These are phyloP conservation scores for Fusarium buharicum DNA, from an alignment of 2,329 filamentous ascomycete genomes.

Conservation along the genomic window DNA sequence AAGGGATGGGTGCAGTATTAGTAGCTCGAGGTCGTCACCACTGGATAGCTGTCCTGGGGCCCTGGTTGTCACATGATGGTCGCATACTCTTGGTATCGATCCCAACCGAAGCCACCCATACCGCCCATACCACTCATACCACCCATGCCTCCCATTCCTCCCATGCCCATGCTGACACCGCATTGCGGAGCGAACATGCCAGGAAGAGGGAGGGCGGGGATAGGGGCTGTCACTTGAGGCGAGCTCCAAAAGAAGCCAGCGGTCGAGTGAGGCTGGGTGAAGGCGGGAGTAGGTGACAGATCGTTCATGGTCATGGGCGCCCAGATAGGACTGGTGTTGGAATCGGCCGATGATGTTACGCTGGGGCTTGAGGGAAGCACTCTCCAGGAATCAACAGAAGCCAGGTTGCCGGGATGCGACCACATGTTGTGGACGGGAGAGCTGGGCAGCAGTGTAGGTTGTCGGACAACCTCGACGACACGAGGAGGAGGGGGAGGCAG, in stretches of 20 bases:
- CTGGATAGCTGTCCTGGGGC: slow-evolving; percentile 59
- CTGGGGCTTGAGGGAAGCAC: slow-evolving; percentile 89
- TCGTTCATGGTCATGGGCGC: slow-evolving; percentile 79
- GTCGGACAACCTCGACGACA: slow-evolving; percentile 88
- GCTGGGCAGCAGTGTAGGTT: slow-evolving; percentile 85
- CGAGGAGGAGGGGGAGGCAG: slow-evolving; percentile 87
- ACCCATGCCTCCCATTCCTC: slow-evolving; percentile 67
- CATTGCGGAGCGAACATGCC: slow-evolving; percentile 89
- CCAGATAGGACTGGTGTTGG: slow-evolving; percentile 78
- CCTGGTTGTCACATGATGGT: slow-evolving; percentile 84
- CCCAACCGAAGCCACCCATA: slow-evolving; percentile 83
- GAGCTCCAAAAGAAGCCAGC: slow-evolving; percentile 83
- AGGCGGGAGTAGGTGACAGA: slow-evolving; percentile 82
- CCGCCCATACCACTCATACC: slow-evolving; percentile 63
- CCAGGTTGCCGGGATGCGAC: slow-evolving; percentile 75
- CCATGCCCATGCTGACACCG: slow-evolving; percentile 79
- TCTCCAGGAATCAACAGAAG: slow-evolving; percentile 85
- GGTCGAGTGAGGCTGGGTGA: slow-evolving; percentile 76
- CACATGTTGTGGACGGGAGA: slow-evolving; percentile 83
- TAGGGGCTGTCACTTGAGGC: slow-evolving; percentile 76
- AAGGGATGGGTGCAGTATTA: slow-evolving; percentile 50
- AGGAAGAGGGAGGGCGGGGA: slow-evolving; percentile 81
- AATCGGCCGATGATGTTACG: slow-evolving; percentile 78
- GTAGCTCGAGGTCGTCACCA: slow-evolving; percentile 60
- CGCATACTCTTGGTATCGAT: slow-evolving; percentile 84